Evolutionary conservation across 2,329 filamentous ascomycete genomes (phyloP), one percentile per base, ranked within the genome.

Genomic region (Aspergillus sp.): DNA sequence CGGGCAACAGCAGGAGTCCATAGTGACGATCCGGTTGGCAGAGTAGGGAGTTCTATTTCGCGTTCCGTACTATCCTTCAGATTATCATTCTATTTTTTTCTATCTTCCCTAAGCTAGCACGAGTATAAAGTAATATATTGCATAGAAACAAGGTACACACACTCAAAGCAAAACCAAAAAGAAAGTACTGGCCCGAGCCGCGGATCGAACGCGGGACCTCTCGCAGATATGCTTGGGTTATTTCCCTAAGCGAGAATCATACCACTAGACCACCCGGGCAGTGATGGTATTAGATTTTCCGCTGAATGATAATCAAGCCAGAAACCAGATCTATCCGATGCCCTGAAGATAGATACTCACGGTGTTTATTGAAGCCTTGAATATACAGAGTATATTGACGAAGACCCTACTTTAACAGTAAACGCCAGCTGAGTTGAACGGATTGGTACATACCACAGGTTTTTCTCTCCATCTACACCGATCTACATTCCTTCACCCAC

Each of bases 181-280:
- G 34, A 46, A 9, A 30, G 10, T 39, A 35, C 42, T 36, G 46
- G 48, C 45, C 45, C 50, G 46, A 48, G 48, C 48, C 50, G 50
- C 50, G 50, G 50, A 51, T 51, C 49, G 49, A 51, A 47, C 45
- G 49, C 49, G 49, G 48, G 51, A 52, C 46, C 51, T 51, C 48
- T 52, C 51, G 51, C 48, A 52, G 46, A 50, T 50, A 40, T 47
- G 45, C 45, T 47, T 47, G 45, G 45, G 45, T 47, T 39, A 39
- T 29, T 40, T 42, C 45, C 43, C 50, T 50, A 50, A 46, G 50
- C 48, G 45, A 52, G 44, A 50, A 51, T 49, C 47, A 51, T 49
- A 51, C 49, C 49, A 51, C 49, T 51, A 49, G 50, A 52, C 50
- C 50, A 52, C 50, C 50, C 50, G 50, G 50, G 50, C 50, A 10